phyloP scores from a whole-genome alignment of 2,329 filamentous ascomycete genomes.

The Xylaria multiplex region DNA sequence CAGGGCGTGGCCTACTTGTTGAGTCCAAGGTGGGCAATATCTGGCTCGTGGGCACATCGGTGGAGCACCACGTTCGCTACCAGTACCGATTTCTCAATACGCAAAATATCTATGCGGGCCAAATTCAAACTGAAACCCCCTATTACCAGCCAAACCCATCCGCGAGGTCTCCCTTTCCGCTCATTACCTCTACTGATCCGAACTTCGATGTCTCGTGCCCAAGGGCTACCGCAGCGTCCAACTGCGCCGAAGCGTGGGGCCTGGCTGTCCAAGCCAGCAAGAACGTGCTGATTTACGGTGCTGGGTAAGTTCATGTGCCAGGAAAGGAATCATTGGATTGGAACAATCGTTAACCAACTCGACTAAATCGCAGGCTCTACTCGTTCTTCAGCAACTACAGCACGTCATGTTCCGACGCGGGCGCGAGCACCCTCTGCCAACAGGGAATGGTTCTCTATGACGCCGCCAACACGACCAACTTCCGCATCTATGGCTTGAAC shows the following conservation, averaged over 20 bases:
- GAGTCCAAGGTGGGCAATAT: constrained; percentile 57
- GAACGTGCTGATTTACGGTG: constrained; percentile 69
- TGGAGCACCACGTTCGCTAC: constrained; percentile 73
- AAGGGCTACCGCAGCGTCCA: constrained; percentile 43
- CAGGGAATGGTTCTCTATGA: constrained; percentile 52
- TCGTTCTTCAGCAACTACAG: constrained; percentile 74
- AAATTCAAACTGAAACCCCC: constrained; percentile 75
- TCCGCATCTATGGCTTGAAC: constrained; percentile 44
- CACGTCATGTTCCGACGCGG: constrained; percentile 57
- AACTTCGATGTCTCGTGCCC: constrained; percentile 61
- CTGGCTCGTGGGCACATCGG: constrained; percentile 72
- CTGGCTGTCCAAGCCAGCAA: constrained; percentile 67
- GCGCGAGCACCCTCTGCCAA: constrained; percentile 58
- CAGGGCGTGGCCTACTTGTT: constrained; percentile 60
- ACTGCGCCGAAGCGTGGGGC: constrained; percentile 71
- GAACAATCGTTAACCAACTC: not conserved
- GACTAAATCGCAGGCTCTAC: constrained; percentile 58
- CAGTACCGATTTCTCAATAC: constrained; percentile 73
- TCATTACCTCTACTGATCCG: constrained; percentile 58
- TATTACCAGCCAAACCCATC: constrained; percentile 76
- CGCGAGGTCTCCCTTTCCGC: constrained; percentile 66
- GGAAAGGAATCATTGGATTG: not conserved
- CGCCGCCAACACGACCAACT: constrained; percentile 38
- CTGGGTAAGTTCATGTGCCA: constrained; percentile 54
- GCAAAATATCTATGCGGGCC: constrained; percentile 70